A percentile compares a stretch with the other conserved stretches of the same genome.
These are phyloP conservation scores for Penicillium goetzii DNA, from an alignment of 495 filamentous ascomycete genomes.

Conservation along the genomic window DNA sequence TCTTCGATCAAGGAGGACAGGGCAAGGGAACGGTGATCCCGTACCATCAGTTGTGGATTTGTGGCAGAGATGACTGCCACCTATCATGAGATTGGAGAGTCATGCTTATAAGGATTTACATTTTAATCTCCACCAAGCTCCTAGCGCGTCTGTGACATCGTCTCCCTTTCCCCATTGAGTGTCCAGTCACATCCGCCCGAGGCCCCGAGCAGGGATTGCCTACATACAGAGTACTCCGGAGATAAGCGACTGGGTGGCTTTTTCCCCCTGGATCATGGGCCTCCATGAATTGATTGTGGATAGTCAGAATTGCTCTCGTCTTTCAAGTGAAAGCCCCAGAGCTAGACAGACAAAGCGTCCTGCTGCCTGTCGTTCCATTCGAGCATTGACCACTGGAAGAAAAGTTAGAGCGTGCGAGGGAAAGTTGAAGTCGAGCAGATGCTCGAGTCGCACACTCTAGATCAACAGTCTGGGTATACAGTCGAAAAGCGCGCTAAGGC, in stretches of 20 bases:
- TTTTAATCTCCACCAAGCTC: conserved; percentile 10
- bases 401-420: not conserved
- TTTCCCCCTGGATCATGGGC: not conserved
- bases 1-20: not conserved
- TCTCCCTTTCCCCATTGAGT: not conserved
- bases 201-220: not conserved
- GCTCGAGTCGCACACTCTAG: too few relatives aligned
- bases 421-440: not conserved
- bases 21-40: not conserved
- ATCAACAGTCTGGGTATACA: not conserved
- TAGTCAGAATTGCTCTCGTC: not conserved
- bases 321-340: not conserved
- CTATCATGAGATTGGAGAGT: not conserved
- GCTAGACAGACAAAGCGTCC: not conserved
- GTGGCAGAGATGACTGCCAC: not conserved
- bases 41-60: not conserved
- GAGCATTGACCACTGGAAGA: not conserved
- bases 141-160: conserved; percentile 2
- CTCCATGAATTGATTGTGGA: not conserved
- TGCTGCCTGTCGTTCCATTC: not conserved
- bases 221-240: not conserved
- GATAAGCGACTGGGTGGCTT: not conserved
- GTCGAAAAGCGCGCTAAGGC: not conserved
- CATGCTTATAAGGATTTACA: conserved; percentile 2
- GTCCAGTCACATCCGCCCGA: not conserved